Percentiles rank a stretch among this genome's conserved stretches.
These are phyloP conservation scores for Rubia tinctorum DNA, from an alignment of 305 asterid species.

Conservation along the genomic window DNA sequence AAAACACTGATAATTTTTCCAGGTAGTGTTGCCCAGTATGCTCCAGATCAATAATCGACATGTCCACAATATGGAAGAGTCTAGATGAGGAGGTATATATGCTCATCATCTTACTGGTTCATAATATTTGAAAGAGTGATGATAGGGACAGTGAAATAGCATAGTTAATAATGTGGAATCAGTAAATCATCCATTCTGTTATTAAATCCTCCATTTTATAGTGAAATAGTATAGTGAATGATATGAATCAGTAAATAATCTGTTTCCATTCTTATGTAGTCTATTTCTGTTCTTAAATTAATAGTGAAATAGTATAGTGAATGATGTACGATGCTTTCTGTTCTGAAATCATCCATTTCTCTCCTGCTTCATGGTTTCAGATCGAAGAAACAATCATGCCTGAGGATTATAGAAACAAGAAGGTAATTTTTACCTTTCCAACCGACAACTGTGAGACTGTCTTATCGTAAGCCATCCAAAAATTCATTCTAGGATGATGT, in stretches of 20 bases:
- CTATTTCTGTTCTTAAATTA: no score
- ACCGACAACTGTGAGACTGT: background rate
- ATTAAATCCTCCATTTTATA: background rate
- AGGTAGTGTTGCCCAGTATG: slow-evolving; percentile 96
- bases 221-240: no score
- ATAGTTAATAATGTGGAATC: no score
- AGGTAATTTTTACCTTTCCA: slow-evolving; percentile 38
- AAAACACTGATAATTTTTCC: slow-evolving; percentile 5
- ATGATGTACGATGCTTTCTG: background rate
- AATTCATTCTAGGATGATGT: background rate
- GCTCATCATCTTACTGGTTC: background rate
- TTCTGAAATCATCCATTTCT: no score
- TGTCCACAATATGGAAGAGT: slow-evolving; percentile 71
- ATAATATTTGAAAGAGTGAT: no score
- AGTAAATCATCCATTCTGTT: no score
- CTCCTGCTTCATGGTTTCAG: slow-evolving; percentile 30
- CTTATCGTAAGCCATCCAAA: background rate
- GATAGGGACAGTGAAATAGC: no score
- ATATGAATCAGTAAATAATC: no score
- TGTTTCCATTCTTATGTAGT: no score
- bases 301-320: no score
- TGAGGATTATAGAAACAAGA: slow-evolving; percentile 77
- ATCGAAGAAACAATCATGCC: slow-evolving; percentile 87
- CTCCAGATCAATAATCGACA: slow-evolving; percentile 73
- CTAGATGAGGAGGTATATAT: slow-evolving; percentile 72